Evolutionary conservation across 257 asterid genomes (phyloP).

Genomic region (Paraleonurus japonicus): DNA sequence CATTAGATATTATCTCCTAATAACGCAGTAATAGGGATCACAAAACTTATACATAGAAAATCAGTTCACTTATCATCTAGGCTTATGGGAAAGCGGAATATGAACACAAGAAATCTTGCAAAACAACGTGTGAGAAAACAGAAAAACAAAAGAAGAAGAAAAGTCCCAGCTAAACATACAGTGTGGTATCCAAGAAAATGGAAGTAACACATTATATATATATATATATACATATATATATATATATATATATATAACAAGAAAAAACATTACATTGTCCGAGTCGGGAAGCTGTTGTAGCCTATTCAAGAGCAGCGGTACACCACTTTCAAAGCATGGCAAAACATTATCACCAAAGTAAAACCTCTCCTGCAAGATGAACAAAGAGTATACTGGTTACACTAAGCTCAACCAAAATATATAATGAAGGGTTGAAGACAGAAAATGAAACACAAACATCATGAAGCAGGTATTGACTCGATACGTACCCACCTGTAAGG

Average conservation of each 20-base stretch:
- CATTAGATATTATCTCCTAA: neutral
- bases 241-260: too few species aligned
- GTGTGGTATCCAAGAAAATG: too few species aligned
- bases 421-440: neutral
- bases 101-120: neutral
- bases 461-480: constrained; percentile 6
- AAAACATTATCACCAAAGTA: constrained; percentile 90
- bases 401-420: constrained; percentile 1
- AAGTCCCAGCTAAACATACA: neutral
- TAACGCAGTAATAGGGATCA: neutral
- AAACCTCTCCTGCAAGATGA: constrained; percentile 77
- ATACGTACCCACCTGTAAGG: constrained; percentile 71
- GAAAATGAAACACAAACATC: constrained; percentile 6
- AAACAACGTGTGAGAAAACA: neutral
- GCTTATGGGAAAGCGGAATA: neutral
- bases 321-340: constrained; percentile 97
- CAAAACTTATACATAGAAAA: constrained; percentile 5
- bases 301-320: constrained; percentile 83
- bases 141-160: neutral
- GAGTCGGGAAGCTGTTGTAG: constrained; percentile 96
- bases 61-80: constrained; percentile 5
- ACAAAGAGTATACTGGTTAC: constrained; percentile 9
- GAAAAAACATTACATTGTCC: constrained; percentile 64
- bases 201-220: too few species aligned
- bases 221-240: too few species aligned